phyloP scores from a whole-genome alignment of 1,284 basidiomycete species.

The Microbotryum silenes-acaulis region DNA sequence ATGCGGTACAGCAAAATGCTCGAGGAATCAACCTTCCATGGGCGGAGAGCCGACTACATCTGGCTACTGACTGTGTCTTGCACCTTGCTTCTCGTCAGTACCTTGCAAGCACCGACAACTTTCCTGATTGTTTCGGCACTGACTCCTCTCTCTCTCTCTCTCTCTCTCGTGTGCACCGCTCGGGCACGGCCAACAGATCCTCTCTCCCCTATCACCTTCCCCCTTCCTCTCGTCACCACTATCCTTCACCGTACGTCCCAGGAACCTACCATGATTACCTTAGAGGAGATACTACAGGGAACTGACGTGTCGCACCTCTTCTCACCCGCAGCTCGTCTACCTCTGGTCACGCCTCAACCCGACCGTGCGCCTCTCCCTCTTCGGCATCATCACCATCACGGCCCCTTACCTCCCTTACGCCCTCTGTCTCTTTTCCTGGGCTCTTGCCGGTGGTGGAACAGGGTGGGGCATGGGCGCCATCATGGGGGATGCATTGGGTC shows the following conservation, averaged over 20 bases:
- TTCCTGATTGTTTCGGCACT: background rate
- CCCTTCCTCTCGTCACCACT: constrained; percentile 82
- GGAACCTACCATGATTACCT: background rate
- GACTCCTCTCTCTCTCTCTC: background rate
- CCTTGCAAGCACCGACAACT: background rate
- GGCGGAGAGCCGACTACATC: constrained; percentile 82
- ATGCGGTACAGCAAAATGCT: constrained; percentile 95
- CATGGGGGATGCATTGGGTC: constrained; percentile 50
- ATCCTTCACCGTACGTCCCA: constrained; percentile 51
- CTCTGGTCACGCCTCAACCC: constrained; percentile 93
- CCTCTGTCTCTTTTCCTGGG: constrained; percentile 78
- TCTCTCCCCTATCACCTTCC: constrained; percentile 78
- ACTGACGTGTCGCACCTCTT: constrained; percentile 19
- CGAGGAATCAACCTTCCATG: constrained; percentile 90
- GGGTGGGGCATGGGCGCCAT: constrained; percentile 31
- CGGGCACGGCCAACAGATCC: constrained; percentile 47
- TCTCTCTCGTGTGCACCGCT: constrained; percentile 7
- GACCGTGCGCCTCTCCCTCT: constrained; percentile 85
- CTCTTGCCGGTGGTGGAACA: constrained; percentile 75
- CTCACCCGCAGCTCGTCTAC: constrained; percentile 62
- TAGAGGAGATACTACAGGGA: background rate
- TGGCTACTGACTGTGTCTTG: constrained; percentile 80
- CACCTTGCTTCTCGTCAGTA: constrained; percentile 67
- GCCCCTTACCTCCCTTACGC: constrained; percentile 91
- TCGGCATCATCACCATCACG: constrained; percentile 87